A percentile compares a stretch with the other conserved stretches of the same genome.
Evolutionary conservation across 176 grass and related monocot genomes (phyloP).

Genomic region (Metroxylon sagu): DNA sequence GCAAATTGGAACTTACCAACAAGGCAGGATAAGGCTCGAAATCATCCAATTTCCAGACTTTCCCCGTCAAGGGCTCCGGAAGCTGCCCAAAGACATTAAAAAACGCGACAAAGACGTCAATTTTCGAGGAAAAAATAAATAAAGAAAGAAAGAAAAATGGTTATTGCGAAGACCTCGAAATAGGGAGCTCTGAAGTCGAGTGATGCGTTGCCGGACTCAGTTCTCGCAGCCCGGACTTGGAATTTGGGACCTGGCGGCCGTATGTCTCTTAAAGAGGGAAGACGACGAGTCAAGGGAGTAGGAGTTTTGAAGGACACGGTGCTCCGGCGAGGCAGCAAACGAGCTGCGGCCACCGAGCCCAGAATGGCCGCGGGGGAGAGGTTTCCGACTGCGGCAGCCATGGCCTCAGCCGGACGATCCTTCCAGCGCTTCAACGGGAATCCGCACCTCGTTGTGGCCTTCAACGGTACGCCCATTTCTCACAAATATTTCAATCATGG

Average conservation of each 20-base stretch:
- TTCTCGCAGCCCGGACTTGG: slow-evolving; percentile 44
- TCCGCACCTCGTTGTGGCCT: no score
- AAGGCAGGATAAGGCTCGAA: slow-evolving; percentile 61
- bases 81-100: slow-evolving; percentile 37
- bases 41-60: slow-evolving; percentile 72
- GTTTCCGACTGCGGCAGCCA: no score
- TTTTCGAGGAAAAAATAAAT: not conserved
- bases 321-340: no score
- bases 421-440: no score
- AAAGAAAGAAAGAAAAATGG: not conserved
- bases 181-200: slow-evolving; percentile 44
- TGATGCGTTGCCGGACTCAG: slow-evolving; percentile 35
- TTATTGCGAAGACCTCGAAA: slow-evolving; percentile 34
- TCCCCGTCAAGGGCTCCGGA: slow-evolving; percentile 66
- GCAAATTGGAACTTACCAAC: slow-evolving; percentile 30
- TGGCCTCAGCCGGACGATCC: no score
- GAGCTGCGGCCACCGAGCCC: no score
- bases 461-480: no score
- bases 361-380: no score
- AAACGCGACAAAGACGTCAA: not conserved
- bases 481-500: no score
- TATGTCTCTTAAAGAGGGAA: not conserved
- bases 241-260: not conserved
- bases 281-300: not conserved
- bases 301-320: no score